Evolutionary conservation across 2,329 filamentous ascomycete species (phyloP), one percentile per base, ranked within the genome.

Genomic region (Trichophaea hybrida): DNA sequence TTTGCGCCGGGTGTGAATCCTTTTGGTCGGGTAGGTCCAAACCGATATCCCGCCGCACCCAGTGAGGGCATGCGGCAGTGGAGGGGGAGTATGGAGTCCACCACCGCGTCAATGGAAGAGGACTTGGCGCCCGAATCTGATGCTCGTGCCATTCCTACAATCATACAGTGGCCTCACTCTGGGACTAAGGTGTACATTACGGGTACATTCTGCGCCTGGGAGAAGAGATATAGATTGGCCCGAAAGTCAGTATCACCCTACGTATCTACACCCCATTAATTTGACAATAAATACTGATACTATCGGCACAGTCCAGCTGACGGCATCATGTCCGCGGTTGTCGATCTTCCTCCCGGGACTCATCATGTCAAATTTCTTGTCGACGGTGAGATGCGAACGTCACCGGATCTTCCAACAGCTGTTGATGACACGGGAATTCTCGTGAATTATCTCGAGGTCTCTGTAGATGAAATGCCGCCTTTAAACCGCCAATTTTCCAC

Each of bases 341-440:
- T 97, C 69, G 83, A 86, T 70, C 83, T 97, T 60, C 84, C 88
- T 12, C 89, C 91, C 3, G 93, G 93, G 66, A 98, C 93, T 4
- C 91, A 98, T 71, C 93, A 98, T 75, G 79, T 98, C 69, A 91
- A 94, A 70, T 98, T 97, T 74, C 80, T 98, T 66, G 89, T 96
- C 55, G 91, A 97, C 73, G 87, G 86, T 60, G 84, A 91, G 69
- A 95, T 96, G 88, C 81, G 85, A 70, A 93, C 89, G 12, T 93
- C 88, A 13, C 83, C 86, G 61, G 82, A 86, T 65, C 77, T 96
- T 58, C 91, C 93, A 12, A 97, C 93, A 0, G 94, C 93, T 1
- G 93, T 98, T 60, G 93, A 98, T 72, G 96, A 94, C 72, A 94
- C 89, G 65, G 97, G 97, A 74, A 94, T 95, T 70, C 78, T 98